Base-by-base conservation (phyloP, 1,139 yeast species). In the Scheffersomyces stambukii region DNA sequence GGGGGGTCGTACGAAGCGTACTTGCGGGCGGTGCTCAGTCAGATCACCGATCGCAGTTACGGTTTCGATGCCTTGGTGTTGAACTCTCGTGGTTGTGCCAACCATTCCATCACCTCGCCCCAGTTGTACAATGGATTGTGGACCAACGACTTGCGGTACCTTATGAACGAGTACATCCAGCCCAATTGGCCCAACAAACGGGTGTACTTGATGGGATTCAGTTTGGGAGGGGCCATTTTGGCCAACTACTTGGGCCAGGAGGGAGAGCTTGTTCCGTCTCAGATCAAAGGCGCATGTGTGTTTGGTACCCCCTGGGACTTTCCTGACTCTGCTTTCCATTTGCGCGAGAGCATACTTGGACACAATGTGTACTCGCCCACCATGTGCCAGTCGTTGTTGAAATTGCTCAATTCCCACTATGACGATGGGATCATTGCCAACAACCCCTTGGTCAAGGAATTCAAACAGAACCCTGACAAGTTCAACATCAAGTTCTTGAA, bases 1-100 rank as follows among this genome's bases (percentile, higher is more conserved):
- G 83, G 83, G 11, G 82, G 83, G 1, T 74, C 81, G 7, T 70
- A 69, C 43, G 83, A 76, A 47, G 58, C 74, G 24, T 75, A 75
- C 36, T 65, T 76, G 16, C 54, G 81, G 23, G 59, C 76, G 3
- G 56, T 65, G 17, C 42, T 74, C 22, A 36, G 48, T 23, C 49
- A 55, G 25, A 52, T 72, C 21, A 57, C 65, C 4, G 41, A 42
- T 1, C 50, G 50, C 2, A 57, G 60, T 18, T 49, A 49, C 38
- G 55, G 53, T 8, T 70, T 75, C 37, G 80, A 75, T 44, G 76
- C 74, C 1, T 49, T 75, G 37, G 81, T 75, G 8, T 47, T 76
- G 30, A 76, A 75, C 40, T 64, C 78, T 4, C 54, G 83, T 29
- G 83, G 83, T 1, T 76, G 83, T 49, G 77, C 80, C 26, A 59